phyloP scores from a whole-genome alignment of 305 asterid species.

The Fraxinus floribunda region DNA sequence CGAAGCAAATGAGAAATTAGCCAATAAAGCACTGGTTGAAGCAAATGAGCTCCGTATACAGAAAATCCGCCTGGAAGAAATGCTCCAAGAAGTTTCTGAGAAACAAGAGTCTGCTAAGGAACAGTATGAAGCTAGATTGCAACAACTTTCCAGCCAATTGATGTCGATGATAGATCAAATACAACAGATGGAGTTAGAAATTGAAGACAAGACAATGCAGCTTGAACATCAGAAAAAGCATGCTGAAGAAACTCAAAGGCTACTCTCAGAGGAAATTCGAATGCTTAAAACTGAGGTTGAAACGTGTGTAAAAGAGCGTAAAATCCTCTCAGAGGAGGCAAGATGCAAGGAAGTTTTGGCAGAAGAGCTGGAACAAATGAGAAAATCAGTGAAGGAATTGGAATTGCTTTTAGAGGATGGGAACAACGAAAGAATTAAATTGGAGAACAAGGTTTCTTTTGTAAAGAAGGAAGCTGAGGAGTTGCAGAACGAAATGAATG shows the following conservation, averaged over 20 bases:
- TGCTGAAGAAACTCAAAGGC: slow-evolving; percentile 42
- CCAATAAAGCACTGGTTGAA: slow-evolving; percentile 76
- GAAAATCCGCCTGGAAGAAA: slow-evolving; percentile 56
- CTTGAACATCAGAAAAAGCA: slow-evolving; percentile 46
- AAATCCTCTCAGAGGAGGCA: slow-evolving; percentile 38
- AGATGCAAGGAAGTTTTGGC: slow-evolving; percentile 38
- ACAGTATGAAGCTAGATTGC: slow-evolving; percentile 49
- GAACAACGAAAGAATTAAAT: slow-evolving; percentile 47
- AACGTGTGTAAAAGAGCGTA: slow-evolving; percentile 33
- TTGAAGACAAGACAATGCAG: slow-evolving; percentile 41
- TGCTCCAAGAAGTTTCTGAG: slow-evolving; percentile 50
- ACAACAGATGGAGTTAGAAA: slow-evolving; percentile 48
- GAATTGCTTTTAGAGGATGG: slow-evolving; percentile 47
- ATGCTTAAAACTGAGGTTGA: slow-evolving; percentile 49
- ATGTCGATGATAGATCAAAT: slow-evolving; percentile 41
- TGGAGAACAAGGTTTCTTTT: slow-evolving; percentile 42
- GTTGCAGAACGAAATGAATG: slow-evolving; percentile 40
- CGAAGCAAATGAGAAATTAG: slow-evolving; percentile 81
- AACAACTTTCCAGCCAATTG: slow-evolving; percentile 47
- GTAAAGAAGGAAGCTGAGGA: slow-evolving; percentile 48
- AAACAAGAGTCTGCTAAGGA: slow-evolving; percentile 43
- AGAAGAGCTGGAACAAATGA: slow-evolving; percentile 49
- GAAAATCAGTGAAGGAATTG: slow-evolving; percentile 44
- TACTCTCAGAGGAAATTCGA: slow-evolving; percentile 47
- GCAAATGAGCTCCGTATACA: slow-evolving; percentile 67